These are phyloP conservation scores for Apostasia shenzhenica DNA, from an alignment of 106 monocot genomes.

Conservation along the genomic window DNA sequence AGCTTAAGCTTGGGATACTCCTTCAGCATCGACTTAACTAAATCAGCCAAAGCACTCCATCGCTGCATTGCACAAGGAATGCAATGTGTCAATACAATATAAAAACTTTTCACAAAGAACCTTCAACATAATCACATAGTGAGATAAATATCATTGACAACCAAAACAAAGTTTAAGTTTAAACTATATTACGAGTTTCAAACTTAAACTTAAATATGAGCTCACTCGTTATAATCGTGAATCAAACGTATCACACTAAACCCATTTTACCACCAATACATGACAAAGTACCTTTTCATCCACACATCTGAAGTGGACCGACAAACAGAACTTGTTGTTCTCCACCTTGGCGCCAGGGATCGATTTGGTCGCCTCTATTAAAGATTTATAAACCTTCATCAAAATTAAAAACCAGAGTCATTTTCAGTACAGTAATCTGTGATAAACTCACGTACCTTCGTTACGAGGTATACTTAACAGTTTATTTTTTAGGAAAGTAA, in stretches of 20 bases:
- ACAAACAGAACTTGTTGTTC: conserved; percentile 45
- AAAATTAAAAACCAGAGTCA: neutral
- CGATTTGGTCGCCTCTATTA: conserved; percentile 22
- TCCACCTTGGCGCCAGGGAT: conserved; percentile 33
- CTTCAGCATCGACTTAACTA: conserved; percentile 26
- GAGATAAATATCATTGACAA: too few relatives aligned
- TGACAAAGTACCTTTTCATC: conserved; percentile 22
- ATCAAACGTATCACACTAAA: neutral
- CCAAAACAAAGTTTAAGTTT: too few relatives aligned
- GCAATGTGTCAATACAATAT: too few relatives aligned
- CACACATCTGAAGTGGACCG: conserved; percentile 41
- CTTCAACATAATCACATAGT: too few relatives aligned
- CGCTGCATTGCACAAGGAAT: conserved; percentile 1
- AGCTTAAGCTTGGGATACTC: conserved; percentile 28
- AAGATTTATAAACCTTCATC: conserved; percentile 19
- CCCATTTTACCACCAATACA: neutral
- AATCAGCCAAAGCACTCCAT: conserved; percentile 38
- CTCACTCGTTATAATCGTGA: too few relatives aligned
- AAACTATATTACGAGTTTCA: too few relatives aligned
- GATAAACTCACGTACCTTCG: too few relatives aligned
- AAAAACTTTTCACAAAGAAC: too few relatives aligned
- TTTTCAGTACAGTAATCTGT: neutral
- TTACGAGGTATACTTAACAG: too few relatives aligned
- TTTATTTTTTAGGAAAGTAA: too few relatives aligned
- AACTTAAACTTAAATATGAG: too few relatives aligned